Conservation (phyloP, 75 land plant species). For the Selaginella tamariscina region DNA sequence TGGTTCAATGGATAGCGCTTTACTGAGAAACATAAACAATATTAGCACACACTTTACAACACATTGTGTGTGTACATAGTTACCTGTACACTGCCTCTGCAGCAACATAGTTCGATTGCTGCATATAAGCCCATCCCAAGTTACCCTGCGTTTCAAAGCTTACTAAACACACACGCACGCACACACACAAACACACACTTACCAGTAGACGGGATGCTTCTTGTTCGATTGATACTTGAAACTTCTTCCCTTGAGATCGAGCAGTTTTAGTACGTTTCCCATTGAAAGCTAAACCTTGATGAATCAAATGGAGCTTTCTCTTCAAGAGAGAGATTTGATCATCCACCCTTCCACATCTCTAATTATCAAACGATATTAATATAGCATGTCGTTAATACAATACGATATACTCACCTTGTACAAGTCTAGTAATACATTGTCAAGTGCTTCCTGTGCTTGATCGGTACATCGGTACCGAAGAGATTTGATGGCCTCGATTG, state of each 20-base stretch:
- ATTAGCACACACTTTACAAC: too few species aligned
- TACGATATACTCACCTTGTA: constrained; percentile 8
- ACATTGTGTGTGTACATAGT: background rate
- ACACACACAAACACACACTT: constrained; percentile 3
- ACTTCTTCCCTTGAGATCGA: constrained; percentile 87
- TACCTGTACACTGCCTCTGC: constrained; percentile 90
- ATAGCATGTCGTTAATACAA: too few species aligned
- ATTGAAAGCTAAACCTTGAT: constrained; percentile 73
- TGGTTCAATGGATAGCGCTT: constrained; percentile 8
- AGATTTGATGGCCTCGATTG: constrained; percentile 8
- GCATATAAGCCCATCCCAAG: constrained; percentile 98
- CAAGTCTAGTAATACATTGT: constrained; percentile 1
- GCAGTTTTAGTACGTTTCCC: constrained; percentile 88
- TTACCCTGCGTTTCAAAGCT: constrained; percentile 46
- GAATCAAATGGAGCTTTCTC: constrained; percentile 60
- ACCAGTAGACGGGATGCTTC: constrained; percentile 84
- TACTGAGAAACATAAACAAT: too few species aligned
- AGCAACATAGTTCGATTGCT: constrained; percentile 69
- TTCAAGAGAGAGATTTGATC: constrained; percentile 76
- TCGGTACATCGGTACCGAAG: background rate
- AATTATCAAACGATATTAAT: too few species aligned
- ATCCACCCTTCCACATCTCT: constrained; percentile 88
- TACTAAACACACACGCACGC: background rate
- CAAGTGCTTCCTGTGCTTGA: constrained; percentile 6
- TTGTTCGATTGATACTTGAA: constrained; percentile 82